A percentile compares a stretch with the other conserved stretches of the same genome.
phyloP scores from a whole-genome alignment of 2,329 filamentous ascomycete species.

The Pezicula carpinea region DNA sequence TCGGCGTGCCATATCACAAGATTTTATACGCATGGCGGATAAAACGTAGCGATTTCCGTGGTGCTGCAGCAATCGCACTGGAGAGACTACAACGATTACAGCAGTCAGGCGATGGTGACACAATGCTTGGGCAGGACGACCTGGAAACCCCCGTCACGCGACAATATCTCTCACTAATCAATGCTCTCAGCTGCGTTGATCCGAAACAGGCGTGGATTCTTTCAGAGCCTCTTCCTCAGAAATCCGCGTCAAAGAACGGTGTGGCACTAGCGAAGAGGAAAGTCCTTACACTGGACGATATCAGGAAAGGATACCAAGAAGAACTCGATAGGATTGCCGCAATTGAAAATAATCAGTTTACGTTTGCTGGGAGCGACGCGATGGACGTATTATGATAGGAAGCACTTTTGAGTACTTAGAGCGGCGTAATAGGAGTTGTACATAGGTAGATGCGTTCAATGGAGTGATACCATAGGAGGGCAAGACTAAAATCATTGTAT shows the following conservation, averaged over 20 bases:
- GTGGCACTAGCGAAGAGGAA: slow-evolving; percentile 50
- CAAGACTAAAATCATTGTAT: too few relatives aligned
- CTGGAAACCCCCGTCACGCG: slow-evolving; percentile 63
- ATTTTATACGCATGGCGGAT: slow-evolving; percentile 91
- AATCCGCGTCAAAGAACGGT: slow-evolving; percentile 27
- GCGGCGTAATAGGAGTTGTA: slow-evolving; percentile 1
- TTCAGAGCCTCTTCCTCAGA: slow-evolving; percentile 39
- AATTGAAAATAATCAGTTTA: slow-evolving; percentile 86
- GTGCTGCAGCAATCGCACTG: slow-evolving; percentile 59
- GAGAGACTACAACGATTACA: slow-evolving; percentile 61
- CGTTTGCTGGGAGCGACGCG: slow-evolving; percentile 51
- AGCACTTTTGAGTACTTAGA: neutral
- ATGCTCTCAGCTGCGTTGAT: slow-evolving; percentile 82
- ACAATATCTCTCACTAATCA: slow-evolving; percentile 88
- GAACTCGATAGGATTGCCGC: slow-evolving; percentile 85
- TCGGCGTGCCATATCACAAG: slow-evolving; percentile 72
- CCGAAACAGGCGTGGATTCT: slow-evolving; percentile 79
- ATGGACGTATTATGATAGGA: slow-evolving; percentile 33
- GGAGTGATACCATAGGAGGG: slow-evolving; percentile 5
- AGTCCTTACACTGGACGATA: slow-evolving; percentile 79
- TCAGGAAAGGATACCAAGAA: slow-evolving; percentile 82
- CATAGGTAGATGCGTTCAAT: slow-evolving; percentile 10
- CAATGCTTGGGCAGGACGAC: slow-evolving; percentile 43
- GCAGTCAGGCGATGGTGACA: slow-evolving; percentile 53
- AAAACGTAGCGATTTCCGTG: slow-evolving; percentile 81